Base-by-base conservation (phyloP, 1,139 yeast genomes). In the Scheffersomyces parashehatae region DNA sequence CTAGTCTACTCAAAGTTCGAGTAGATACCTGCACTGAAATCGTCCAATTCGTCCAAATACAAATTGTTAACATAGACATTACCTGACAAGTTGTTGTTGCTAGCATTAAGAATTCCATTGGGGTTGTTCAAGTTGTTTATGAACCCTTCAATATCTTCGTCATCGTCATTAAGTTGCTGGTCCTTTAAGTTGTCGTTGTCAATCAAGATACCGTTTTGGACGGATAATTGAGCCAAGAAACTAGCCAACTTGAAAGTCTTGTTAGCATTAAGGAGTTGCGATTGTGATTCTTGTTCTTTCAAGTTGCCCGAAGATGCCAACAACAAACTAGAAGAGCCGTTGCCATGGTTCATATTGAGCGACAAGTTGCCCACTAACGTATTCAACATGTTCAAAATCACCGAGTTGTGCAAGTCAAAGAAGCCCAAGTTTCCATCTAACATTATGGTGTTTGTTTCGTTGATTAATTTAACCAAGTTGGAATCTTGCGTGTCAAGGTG, bases 21-120 rank as follows among this genome's bases (percentile, higher is more conserved):
- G 63, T 91, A 91, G 8, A 91, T 93, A 54, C 90, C 79, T 4
- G 97, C 97, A 65, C 96, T 84, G 55, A 91, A 79, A 48, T 90
- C 96, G 53, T 88, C 95, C 49, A 91, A 75, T 49, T 83, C 90
- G 24, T 81, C 83, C 29, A 81, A 70, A 58, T 81, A 81, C 56
- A 82, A 59, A 35, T 67, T 67, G 58, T 70, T 72, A 37, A 74
- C 58, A 52, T 67, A 74, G 14, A 64, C 61, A 51, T 74, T 74
- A 9, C 79, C 79, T 5, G 73, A 61, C 36, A 75, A 59, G 36
- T 67, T 72, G 20, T 60, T 61, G 26, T 63, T 31, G n/a, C 24
- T 31, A 14, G 16, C 24, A 12, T 31, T 31, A n/a, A 31, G 35
- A 20, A 31, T 32, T 11, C 38, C 45, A 2, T 41, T 45, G 12